These are phyloP conservation scores for Talaromyces wortmannii DNA, from an alignment of 495 filamentous ascomycete genomes.

Conservation along the genomic window DNA sequence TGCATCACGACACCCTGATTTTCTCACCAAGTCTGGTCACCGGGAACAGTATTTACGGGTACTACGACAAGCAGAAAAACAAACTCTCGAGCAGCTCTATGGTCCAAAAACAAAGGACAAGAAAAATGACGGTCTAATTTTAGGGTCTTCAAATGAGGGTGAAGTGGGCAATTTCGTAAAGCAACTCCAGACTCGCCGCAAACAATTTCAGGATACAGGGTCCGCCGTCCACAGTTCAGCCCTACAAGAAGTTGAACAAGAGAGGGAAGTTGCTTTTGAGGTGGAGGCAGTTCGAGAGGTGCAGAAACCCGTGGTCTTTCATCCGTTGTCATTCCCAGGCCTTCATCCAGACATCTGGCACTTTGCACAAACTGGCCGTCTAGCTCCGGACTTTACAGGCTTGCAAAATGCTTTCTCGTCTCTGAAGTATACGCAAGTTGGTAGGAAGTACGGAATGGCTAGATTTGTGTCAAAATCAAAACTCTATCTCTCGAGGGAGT, in stretches of 20 bases:
- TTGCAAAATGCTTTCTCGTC: slow-evolving; percentile 25
- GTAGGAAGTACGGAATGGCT: slow-evolving; percentile 22
- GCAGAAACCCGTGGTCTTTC: slow-evolving; percentile 6
- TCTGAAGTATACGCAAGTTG: slow-evolving; percentile 22
- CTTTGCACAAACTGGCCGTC: slow-evolving; percentile 29
- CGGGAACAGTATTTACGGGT: slow-evolving; percentile 24
- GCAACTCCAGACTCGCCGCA: slow-evolving; percentile 24
- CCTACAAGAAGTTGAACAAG: slow-evolving; percentile 47
- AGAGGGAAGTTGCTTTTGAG: slow-evolving; percentile 39
- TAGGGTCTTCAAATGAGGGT: neutral
- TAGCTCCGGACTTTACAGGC: slow-evolving; percentile 6
- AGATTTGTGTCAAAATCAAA: slow-evolving; percentile 9
- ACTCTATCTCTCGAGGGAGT: slow-evolving; percentile 34
- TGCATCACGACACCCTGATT: slow-evolving; percentile 16
- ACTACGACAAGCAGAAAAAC: slow-evolving; percentile 30
- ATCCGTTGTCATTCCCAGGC: slow-evolving; percentile 17
- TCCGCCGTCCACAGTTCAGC: slow-evolving; percentile 30
- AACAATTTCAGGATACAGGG: slow-evolving; percentile 9
- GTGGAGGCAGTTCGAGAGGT: slow-evolving; percentile 45
- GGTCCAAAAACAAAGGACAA: slow-evolving; percentile 7
- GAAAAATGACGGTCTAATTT: neutral
- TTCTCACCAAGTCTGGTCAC: slow-evolving; percentile 16
- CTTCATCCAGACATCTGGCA: slow-evolving; percentile 26
- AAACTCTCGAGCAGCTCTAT: slow-evolving; percentile 40
- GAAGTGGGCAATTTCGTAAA: slow-evolving; percentile 16